phyloP scores from a whole-genome alignment of 2,329 filamentous ascomycete species.

The Stylonectria norvegica region DNA sequence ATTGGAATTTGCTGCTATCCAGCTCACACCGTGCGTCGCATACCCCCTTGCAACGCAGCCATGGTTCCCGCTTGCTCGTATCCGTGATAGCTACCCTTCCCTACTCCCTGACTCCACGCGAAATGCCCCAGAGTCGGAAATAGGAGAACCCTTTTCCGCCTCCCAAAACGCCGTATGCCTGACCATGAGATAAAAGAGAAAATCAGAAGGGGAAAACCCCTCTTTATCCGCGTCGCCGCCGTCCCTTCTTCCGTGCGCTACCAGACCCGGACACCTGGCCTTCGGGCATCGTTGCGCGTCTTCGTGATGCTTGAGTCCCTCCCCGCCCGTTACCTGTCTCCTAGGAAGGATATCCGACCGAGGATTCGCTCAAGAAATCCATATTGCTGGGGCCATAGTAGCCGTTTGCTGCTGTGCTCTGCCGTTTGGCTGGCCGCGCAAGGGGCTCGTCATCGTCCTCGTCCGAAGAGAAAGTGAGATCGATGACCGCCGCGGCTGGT shows the following conservation, averaged over 20 bases:
- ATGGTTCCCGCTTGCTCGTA: no score
- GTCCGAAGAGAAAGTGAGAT: slow-evolving; percentile 55
- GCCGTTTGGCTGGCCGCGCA: slow-evolving; percentile 47
- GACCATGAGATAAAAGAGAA: not conserved
- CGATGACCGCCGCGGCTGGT: slow-evolving; percentile 52
- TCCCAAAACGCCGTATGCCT: not conserved
- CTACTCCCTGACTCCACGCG: no score
- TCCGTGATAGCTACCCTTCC: no score
- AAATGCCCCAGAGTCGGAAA: no score
- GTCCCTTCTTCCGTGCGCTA: not conserved
- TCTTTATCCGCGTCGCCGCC: not conserved
- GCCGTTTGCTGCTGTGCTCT: slow-evolving; percentile 31
- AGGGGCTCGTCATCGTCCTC: slow-evolving; percentile 53
- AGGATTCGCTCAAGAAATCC: slow-evolving; percentile 22
- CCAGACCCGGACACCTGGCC: no score
- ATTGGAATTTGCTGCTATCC: no score
- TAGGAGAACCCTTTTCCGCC: no score
- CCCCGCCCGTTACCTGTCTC: slow-evolving; percentile 6
- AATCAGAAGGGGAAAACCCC: no score
- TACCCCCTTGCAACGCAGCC: no score
- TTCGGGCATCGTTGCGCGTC: not conserved
- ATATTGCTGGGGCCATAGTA: slow-evolving; percentile 17
- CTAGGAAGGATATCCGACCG: slow-evolving; percentile 22
- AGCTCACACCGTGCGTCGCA: no score
- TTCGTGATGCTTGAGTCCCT: not conserved